Base-by-base conservation (phyloP, 177 flowering plant species). In the Tripterygium wilfordii region DNA sequence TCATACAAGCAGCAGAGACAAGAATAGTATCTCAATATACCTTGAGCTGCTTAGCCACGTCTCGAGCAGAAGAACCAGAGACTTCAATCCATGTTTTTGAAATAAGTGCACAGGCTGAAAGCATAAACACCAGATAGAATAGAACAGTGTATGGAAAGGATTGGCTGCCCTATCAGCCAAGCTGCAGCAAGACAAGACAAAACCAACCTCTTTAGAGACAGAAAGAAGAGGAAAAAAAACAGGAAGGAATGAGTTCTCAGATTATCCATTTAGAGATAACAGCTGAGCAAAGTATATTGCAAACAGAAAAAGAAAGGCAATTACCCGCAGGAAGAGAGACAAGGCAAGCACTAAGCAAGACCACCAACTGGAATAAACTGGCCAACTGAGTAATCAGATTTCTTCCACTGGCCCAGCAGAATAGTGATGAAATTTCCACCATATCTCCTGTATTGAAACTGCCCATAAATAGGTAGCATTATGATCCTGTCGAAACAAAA, bases 1-100 rank as follows among this genome's bases (percentile, higher is more conserved):
- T n/a, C n/a, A n/a, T n/a, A n/a, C n/a, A n/a, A n/a, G n/a, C n/a
- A n/a, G n/a, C n/a, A 10, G 38, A 13, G 39, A 21, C 10, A 9
- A 38, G 10, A 2, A 22, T 14, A 8, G 26, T 38, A 54, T 45
- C 23, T 20, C 8, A n/a, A 5, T 8, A 21, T 76, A 76, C 91
- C 87, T 82, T 87, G 18, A 84, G 85, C 63, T 84, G 92, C 71
- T 79, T 82, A 13, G 92, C 92, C 8, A 84, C 89, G 62, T 82
- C 89, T 61, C 54, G 67, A 14, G 92, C 92, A 45, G 89, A 87
- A 36, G 90, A 85, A 29, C 90, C 95, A 48, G 95, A 85, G 36
- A 85, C 95, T 70, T 85, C 90, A 56, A 85, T 83, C 95, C 95
- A 85, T 16, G 95, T 83, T 60, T 80, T 85, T n/a, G 95, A 83